These are phyloP conservation scores for Gentiana dahurica DNA, from an alignment of 257 asterid genomes.

Conservation along the genomic window DNA sequence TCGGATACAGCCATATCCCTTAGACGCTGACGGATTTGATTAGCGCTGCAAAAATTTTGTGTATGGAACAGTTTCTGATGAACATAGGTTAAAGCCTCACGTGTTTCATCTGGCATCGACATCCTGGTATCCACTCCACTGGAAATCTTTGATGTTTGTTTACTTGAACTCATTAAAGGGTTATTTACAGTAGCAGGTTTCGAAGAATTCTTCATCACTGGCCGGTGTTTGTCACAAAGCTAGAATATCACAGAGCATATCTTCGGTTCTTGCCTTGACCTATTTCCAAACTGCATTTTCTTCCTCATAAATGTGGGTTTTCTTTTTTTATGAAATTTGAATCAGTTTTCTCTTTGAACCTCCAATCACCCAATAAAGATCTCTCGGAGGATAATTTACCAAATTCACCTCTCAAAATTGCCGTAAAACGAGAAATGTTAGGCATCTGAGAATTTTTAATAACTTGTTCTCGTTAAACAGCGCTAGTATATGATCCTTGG, in stretches of 20 bases:
- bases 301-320: constrained; percentile 43
- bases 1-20: constrained; percentile 50
- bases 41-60: constrained; percentile 72
- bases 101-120: constrained; percentile 52
- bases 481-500: constrained; percentile 56
- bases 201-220: constrained; percentile 22
- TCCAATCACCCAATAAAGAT: constrained; percentile 50
- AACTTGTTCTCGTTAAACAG: constrained; percentile 46
- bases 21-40: constrained; percentile 52
- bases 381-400: constrained; percentile 50
- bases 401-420: constrained; percentile 35
- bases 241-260: constrained; percentile 14
- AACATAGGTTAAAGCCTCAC: constrained; percentile 48
- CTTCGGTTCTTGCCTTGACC: constrained; percentile 20
- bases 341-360: constrained; percentile 64
- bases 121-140: constrained; percentile 24
- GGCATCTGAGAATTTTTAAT: constrained; percentile 24
- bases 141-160: constrained; percentile 22
- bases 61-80: constrained; percentile 48
- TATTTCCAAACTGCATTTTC: constrained; percentile 47
- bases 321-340: constrained; percentile 38
- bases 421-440: constrained; percentile 4
- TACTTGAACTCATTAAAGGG: constrained; percentile 20
- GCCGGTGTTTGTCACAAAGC: constrained; percentile 18
- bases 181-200: constrained; percentile 19